A percentile compares a stretch with the other conserved stretches of the same genome.
Evolutionary conservation across 306 rosid species (phyloP).

Genomic region (Quercus bicolor): DNA sequence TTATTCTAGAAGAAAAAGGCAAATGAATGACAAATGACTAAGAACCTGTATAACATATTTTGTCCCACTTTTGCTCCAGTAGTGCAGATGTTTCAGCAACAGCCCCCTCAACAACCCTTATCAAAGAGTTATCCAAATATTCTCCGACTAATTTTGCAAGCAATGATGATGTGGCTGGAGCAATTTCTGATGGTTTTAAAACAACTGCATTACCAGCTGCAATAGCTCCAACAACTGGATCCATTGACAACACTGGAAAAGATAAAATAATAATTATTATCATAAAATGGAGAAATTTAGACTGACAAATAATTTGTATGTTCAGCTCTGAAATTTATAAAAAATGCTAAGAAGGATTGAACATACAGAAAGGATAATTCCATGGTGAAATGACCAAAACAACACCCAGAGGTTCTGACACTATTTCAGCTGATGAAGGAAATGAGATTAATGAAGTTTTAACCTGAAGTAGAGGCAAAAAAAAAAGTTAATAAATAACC

Average conservation of each 20-base stretch:
- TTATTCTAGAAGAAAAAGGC: conserved; percentile 3
- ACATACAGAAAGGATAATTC: conserved; percentile 99
- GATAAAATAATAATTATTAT: conserved; percentile 1
- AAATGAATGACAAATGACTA: conserved; percentile 14
- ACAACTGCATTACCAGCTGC: conserved; percentile 97
- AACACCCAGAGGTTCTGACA: conserved; percentile 91
- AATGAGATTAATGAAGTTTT: conserved; percentile 66
- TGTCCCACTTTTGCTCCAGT: conserved; percentile 98
- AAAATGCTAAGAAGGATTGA: conserved; percentile 9
- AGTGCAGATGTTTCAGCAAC: conserved; percentile 79
- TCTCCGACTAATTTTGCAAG: conserved; percentile 61
- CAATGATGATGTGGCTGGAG: conserved; percentile 90
- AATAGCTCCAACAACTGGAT: conserved; percentile 95
- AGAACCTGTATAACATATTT: conserved; percentile 92
- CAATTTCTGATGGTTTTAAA: conserved; percentile 87
- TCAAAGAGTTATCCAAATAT: conserved; percentile 68
- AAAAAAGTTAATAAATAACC: not conserved
- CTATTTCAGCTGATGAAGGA: conserved; percentile 95
- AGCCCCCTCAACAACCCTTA: conserved; percentile 87
- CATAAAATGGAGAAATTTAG: conserved; percentile 5
- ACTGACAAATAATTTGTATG: not conserved
- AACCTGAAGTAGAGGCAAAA: conserved; percentile 44
- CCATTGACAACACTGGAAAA: conserved; percentile 77
- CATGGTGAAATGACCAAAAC: conserved; percentile 82
- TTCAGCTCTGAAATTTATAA: conserved; percentile 8